Conservation (phyloP, 2,329 filamentous ascomycete genomes). For the Aschersonia sp. region DNA sequence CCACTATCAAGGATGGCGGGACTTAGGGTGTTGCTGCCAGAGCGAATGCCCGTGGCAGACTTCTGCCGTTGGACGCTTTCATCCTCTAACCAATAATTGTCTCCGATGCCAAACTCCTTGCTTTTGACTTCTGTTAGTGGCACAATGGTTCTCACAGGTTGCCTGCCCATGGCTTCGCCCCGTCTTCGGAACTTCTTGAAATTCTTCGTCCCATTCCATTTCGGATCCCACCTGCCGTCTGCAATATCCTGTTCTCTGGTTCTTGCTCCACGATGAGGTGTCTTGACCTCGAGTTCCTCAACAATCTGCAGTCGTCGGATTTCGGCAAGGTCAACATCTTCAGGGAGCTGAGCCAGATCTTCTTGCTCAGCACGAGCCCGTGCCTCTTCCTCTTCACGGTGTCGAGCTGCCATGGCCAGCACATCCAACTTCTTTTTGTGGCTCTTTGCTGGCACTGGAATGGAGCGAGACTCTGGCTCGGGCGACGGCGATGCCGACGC, state of each 20-base stretch:
- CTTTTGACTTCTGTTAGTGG: conserved; percentile 55
- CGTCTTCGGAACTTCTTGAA: conserved; percentile 75
- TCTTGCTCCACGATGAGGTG: conserved; percentile 12
- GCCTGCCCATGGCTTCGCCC: conserved; percentile 31
- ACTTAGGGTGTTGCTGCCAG: background rate
- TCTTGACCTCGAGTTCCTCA: conserved; percentile 57
- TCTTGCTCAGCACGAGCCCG: conserved; percentile 37
- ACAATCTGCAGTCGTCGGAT: conserved; percentile 64
- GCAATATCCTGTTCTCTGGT: conserved; percentile 34
- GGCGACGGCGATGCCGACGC: conserved; percentile 13
- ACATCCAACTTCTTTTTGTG: conserved; percentile 51
- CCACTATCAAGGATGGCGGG: background rate
- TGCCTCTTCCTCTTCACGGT: conserved; percentile 54
- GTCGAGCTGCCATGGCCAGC: conserved; percentile 47
- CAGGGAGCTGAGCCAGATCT: conserved; percentile 35
- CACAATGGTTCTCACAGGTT: conserved; percentile 45
- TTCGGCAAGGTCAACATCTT: conserved; percentile 55
- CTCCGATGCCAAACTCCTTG: conserved; percentile 60
- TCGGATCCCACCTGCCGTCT: conserved; percentile 61
- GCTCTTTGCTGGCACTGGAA: conserved; percentile 20
- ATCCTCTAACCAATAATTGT: conserved; percentile 61
- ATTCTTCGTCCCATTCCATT: conserved; percentile 90
- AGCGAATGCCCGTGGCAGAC: background rate
- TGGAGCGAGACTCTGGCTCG: conserved; percentile 6
- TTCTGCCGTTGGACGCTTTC: conserved; percentile 18